These are phyloP conservation scores for Ascochyta rabiei DNA, from an alignment of 2,329 filamentous ascomycete genomes.

Conservation along the genomic window DNA sequence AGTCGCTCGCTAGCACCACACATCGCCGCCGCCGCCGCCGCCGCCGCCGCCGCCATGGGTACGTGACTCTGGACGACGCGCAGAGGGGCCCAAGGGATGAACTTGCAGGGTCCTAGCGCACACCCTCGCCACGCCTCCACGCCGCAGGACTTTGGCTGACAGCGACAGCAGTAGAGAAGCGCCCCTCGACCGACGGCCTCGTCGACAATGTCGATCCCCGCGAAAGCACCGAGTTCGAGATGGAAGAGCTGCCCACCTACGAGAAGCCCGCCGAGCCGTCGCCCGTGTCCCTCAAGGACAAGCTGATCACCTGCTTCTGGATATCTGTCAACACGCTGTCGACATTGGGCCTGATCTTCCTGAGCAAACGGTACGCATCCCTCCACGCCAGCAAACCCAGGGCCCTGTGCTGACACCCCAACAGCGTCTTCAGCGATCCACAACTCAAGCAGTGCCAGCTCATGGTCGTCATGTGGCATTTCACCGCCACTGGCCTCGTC, in stretches of 20 bases:
- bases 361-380: conserved; percentile 52
- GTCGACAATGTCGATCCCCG: conserved; percentile 48
- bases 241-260: conserved; percentile 44
- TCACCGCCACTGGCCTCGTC: conserved; percentile 52
- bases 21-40: conserved; percentile 20
- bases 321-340: conserved; percentile 53
- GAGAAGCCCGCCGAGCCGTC: conserved; percentile 38
- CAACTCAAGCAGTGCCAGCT: conserved; percentile 54
- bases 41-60: conserved; percentile 36
- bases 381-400: not conserved
- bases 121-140: not conserved
- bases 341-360: conserved; percentile 52
- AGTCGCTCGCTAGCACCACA: conserved; percentile 29
- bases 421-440: conserved; percentile 52
- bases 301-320: conserved; percentile 48
- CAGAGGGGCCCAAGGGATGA: not conserved
- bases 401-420: conserved; percentile 27
- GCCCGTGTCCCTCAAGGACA: conserved; percentile 43
- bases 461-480: conserved; percentile 57
- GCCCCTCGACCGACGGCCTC: conserved; percentile 47
- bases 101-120: too few relatives aligned
- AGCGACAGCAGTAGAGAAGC: conserved; percentile 42
- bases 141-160: conserved; percentile 19
- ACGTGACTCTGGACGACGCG: conserved; percentile 16
- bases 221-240: conserved; percentile 35